Percentiles rank a stretch among this genome's conserved stretches.
Evolutionary conservation across 2,329 filamentous ascomycete genomes (phyloP).

Genomic region (Penicillium crustosum): DNA sequence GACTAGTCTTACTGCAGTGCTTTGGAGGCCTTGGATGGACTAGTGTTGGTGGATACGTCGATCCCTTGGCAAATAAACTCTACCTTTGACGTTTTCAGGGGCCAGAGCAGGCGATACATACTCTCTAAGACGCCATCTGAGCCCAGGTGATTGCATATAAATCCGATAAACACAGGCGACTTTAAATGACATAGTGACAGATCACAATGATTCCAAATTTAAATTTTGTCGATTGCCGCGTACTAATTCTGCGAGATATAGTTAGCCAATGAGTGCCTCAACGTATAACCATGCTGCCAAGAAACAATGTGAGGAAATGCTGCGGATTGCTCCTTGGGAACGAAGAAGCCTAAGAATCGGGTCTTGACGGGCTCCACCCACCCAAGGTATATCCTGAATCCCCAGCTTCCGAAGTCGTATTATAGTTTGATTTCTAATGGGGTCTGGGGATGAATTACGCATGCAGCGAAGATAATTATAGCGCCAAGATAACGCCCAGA

Average conservation of each 20-base stretch:
- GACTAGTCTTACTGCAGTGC: slow-evolving; percentile 10
- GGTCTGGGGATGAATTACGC: not conserved
- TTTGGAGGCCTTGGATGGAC: slow-evolving; percentile 10
- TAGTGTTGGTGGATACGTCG: slow-evolving; percentile 14
- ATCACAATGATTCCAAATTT: not conserved
- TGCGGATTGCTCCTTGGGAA: not conserved
- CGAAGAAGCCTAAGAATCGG: not conserved
- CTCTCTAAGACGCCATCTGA: not conserved
- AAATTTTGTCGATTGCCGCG: not conserved
- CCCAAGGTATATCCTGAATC: not conserved
- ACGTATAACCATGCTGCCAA: slow-evolving; percentile 6
- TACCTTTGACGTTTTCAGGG: slow-evolving; percentile 7
- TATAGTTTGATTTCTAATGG: not conserved
- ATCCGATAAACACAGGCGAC: not conserved
- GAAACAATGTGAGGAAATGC: not conserved
- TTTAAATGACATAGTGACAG: not conserved
- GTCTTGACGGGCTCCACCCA: not conserved
- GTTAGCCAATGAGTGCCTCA: not conserved
- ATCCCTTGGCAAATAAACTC: slow-evolving; percentile 22
- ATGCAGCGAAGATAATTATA: not conserved
- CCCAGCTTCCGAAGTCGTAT: not conserved
- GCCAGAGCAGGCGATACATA: slow-evolving; percentile 4
- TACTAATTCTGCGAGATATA: not conserved
- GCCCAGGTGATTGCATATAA: not conserved
- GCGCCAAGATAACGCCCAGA: slow-evolving; percentile 7